Evolutionary conservation across 225 moss, liverwort and hornwort genomes (phyloP).

Genomic region (Polytrichum commune): DNA sequence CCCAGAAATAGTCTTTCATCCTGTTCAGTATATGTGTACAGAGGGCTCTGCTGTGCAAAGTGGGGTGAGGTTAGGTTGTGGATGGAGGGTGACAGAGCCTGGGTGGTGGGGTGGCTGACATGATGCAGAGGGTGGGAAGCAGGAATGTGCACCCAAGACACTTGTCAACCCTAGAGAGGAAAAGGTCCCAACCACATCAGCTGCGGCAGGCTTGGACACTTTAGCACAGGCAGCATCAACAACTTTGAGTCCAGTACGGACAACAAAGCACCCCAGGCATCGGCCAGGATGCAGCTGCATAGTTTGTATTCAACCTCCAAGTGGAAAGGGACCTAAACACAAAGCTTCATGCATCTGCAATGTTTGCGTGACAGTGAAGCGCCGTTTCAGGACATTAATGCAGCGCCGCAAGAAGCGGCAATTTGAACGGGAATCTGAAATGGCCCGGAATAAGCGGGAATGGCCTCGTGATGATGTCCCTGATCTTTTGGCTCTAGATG

Average conservation of each 20-base stretch:
- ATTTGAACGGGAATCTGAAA: slow-evolving; percentile 86
- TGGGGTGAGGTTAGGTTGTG: slow-evolving; percentile 32
- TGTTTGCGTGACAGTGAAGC: slow-evolving; percentile 98
- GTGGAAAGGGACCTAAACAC: slow-evolving; percentile 98
- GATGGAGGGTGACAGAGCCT: slow-evolving; percentile 52
- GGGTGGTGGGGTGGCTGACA: slow-evolving; percentile 62
- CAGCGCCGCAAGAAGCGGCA: slow-evolving; percentile 96
- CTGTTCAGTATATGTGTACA: neutral
- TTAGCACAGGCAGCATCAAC: slow-evolving; percentile 92
- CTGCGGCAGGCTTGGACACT: slow-evolving; percentile 82
- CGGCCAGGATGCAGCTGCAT: slow-evolving; percentile 96
- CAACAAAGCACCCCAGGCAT: slow-evolving; percentile 98
- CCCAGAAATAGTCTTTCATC: neutral
- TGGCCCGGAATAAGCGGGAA: slow-evolving; percentile 70
- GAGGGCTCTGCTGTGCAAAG: slow-evolving; percentile 1
- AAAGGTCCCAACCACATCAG: slow-evolving; percentile 29
- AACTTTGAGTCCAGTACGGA: slow-evolving; percentile 79
- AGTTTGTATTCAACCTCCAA: slow-evolving; percentile 98
- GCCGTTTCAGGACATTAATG: slow-evolving; percentile 93
- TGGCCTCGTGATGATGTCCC: slow-evolving; percentile 56
- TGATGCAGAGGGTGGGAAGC: slow-evolving; percentile 67
- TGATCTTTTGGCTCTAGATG: slow-evolving; percentile 59
- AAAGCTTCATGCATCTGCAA: slow-evolving; percentile 96
- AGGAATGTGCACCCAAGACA: slow-evolving; percentile 36
- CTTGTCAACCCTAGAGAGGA: slow-evolving; percentile 25